Evolutionary conservation across 2,329 filamentous ascomycete species (phyloP).

Genomic region (Calonectria pteridis): DNA sequence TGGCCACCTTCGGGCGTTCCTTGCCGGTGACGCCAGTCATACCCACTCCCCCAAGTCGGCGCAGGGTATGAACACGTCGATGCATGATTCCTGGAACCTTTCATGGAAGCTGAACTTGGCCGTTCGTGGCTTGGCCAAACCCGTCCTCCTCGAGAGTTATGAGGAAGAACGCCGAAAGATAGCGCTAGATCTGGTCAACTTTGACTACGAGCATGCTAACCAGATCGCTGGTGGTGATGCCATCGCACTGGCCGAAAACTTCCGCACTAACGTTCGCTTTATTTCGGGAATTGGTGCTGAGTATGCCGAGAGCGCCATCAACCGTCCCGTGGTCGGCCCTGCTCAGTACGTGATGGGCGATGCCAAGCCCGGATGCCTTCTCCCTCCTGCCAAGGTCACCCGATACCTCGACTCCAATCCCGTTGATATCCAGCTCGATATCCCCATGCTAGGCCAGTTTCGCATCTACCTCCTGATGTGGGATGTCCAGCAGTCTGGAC

Average conservation of each 20-base stretch:
- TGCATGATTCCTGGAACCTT: conserved; percentile 73
- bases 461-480: conserved; percentile 79
- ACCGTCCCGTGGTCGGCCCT: conserved; percentile 53
- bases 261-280: conserved; percentile 77
- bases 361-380: conserved; percentile 65
- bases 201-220: conserved; percentile 69
- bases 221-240: conserved; percentile 73
- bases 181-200: conserved; percentile 69
- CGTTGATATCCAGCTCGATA: conserved; percentile 81
- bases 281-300: conserved; percentile 79
- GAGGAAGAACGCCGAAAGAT: conserved; percentile 73
- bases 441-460: conserved; percentile 83
- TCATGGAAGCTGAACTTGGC: conserved; percentile 65
- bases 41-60: conserved; percentile 80
- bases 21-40: conserved; percentile 78
- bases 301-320: conserved; percentile 65
- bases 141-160: conserved; percentile 70
- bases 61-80: conserved; percentile 74
- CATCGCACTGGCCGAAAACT: conserved; percentile 74
- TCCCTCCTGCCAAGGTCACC: conserved; percentile 78
- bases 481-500: conserved; percentile 66
- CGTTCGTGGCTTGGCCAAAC: conserved; percentile 68
- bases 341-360: conserved; percentile 60
- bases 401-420: conserved; percentile 84
- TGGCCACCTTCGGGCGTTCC: conserved; percentile 71